Percentiles rank a stretch among this genome's conserved stretches.
phyloP scores from a whole-genome alignment of 768 basidiomycete species.

The Calocera cornea region DNA sequence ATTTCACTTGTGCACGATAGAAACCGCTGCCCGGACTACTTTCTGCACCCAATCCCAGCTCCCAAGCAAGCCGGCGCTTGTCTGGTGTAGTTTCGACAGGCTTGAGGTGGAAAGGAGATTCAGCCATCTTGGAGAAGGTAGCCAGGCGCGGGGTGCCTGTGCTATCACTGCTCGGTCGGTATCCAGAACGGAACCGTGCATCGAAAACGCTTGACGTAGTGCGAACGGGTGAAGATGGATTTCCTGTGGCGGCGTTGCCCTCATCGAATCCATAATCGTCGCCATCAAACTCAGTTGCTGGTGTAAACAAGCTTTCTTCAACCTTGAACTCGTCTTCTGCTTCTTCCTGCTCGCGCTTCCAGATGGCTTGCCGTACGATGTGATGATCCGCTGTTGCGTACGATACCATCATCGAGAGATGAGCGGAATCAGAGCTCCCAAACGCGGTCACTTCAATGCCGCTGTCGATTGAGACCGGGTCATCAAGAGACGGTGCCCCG shows the following conservation, averaged over 20 bases:
- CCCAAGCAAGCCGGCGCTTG: background rate
- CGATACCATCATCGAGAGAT: background rate
- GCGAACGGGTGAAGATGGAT: background rate
- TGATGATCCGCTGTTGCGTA: background rate
- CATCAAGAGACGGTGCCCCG: too few relatives aligned
- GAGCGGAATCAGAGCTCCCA: background rate
- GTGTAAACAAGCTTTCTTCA: background rate
- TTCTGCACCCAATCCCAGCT: background rate
- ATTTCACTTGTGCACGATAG: background rate
- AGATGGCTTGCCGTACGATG: background rate
- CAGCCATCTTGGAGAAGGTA: background rate
- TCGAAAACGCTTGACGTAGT: background rate
- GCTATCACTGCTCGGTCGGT: background rate
- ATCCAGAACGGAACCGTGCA: background rate
- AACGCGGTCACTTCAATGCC: too few relatives aligned
- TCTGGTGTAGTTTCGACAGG: background rate
- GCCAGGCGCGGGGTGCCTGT: background rate
- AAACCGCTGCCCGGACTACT: background rate
- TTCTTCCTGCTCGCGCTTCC: slow-evolving; percentile 5
- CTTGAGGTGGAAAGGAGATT: background rate
- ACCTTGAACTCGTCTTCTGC: background rate
- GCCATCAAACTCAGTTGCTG: background rate
- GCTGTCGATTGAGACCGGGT: too few relatives aligned
- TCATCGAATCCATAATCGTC: background rate
- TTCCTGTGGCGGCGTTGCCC: background rate